phyloP scores from a whole-genome alignment of 306 rosid genomes.

The Luffa aegyptiaca region DNA sequence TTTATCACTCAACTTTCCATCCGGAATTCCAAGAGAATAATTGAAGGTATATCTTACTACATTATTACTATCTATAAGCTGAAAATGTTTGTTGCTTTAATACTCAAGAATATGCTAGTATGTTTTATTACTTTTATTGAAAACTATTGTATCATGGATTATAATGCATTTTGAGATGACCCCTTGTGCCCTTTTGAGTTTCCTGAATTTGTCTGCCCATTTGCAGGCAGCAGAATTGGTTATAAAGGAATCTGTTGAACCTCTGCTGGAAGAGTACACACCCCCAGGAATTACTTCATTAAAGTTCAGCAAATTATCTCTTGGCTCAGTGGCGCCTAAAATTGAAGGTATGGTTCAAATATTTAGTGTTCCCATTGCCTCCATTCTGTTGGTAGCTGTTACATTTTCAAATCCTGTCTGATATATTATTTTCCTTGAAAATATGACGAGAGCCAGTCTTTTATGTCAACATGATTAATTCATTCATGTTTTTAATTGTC shows the following conservation, averaged over 20 bases:
- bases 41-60: background rate
- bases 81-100: background rate
- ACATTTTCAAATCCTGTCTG: background rate
- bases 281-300: conserved; percentile 87
- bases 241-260: conserved; percentile 79
- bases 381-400: background rate
- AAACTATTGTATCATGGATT: background rate
- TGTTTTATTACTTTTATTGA: background rate
- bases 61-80: background rate
- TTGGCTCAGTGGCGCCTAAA: conserved; percentile 86
- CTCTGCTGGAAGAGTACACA: conserved; percentile 76
- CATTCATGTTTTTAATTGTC: background rate
- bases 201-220: background rate
- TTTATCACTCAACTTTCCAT: background rate
- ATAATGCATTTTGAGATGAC: background rate
- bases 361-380: background rate
- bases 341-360: conserved; percentile 56
- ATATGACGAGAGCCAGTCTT: background rate
- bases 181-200: background rate
- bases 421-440: background rate
- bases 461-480: background rate
- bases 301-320: conserved; percentile 80
- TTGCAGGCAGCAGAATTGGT: conserved; percentile 75
- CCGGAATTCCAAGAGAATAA: background rate
- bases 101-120: background rate